Conservation (phyloP, 768 basidiomycete species). For the Postia placenta region DNA sequence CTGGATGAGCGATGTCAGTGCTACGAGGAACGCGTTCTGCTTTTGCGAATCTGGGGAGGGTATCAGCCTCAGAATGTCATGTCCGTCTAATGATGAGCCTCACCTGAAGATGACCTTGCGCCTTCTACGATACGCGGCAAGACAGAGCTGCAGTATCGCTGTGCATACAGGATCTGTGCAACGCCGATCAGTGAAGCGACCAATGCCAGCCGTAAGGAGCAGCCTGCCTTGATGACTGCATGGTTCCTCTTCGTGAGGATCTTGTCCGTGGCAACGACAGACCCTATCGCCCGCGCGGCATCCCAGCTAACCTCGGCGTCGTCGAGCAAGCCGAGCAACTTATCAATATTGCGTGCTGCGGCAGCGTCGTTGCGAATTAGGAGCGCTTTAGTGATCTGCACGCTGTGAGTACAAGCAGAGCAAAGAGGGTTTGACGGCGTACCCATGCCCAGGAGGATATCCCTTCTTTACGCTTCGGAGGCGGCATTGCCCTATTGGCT, state of each 20-base stretch:
- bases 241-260: slow-evolving; percentile 74
- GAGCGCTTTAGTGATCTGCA: slow-evolving; percentile 73
- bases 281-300: slow-evolving; percentile 72
- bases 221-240: slow-evolving; percentile 65
- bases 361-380: slow-evolving; percentile 65
- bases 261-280: slow-evolving; percentile 52
- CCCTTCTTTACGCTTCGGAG: slow-evolving; percentile 41
- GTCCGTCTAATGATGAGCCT: slow-evolving; percentile 19
- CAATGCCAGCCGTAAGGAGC: neutral
- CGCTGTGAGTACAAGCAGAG: neutral
- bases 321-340: slow-evolving; percentile 63
- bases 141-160: slow-evolving; percentile 66
- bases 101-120: slow-evolving; percentile 51
- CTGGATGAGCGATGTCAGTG: slow-evolving; percentile 75
- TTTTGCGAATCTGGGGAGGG: slow-evolving; percentile 37
- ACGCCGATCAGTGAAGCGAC: neutral
- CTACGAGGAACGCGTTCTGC: slow-evolving; percentile 73
- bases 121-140: slow-evolving; percentile 72
- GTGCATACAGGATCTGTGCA: slow-evolving; percentile 66
- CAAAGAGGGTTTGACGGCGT: slow-evolving; percentile 14
- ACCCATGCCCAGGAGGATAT: slow-evolving; percentile 71
- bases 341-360: slow-evolving; percentile 50
- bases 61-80: neutral
- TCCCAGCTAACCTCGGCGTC: slow-evolving; percentile 62
- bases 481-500: slow-evolving; percentile 22